Base-by-base conservation (phyloP, 768 basidiomycete species). In the Agaricus sinodeliciosus region DNA sequence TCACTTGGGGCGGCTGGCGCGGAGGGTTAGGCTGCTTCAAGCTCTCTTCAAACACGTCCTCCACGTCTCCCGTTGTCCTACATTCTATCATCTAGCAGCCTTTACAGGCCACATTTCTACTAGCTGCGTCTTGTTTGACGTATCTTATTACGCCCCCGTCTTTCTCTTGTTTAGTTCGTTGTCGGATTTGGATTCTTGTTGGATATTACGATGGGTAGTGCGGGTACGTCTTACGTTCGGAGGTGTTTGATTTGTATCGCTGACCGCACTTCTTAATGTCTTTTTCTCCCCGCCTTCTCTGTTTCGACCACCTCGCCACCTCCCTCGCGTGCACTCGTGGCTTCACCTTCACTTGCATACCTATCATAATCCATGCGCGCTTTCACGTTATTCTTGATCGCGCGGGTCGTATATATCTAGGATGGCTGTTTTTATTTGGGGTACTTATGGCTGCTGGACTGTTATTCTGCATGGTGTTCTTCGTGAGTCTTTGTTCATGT, bases 391-490 rank as follows among this genome's bases (percentile, higher is more conserved):
- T 11, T 31, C 31, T 31, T 11, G 6, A 31, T 11, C 11, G 11
- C 31, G 48, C 55, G 35, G 54, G 49, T 43, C 51, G 18, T 19
- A 40, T 48, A 37, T 31, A 56, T 43, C 41, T 51, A 94, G 94
- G 91, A 66, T 97, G 94, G 95, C 72, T 99, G 58, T 99, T 96
- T 75, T 81, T 98, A 61, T 94, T 97, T 67, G 82, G 92, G 65
- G 94, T 97, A 67, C 84, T 98, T 50, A 84, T 92, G 83, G 88
- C 94, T 60, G 95, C 94, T 16, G 93, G 86, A 31, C 77, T 98
- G 55, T 75, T 99, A 55, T 99, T 99, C 76, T 96, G 94, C 61
- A 94, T 94, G 88, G 96, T 99, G 67, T 99, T 98, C 79, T 99
- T 96, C 72, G 95, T 97, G 63, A 70, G 92, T 86, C 41, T 19